A percentile compares a stretch with the other conserved stretches of the same genome.
phyloP scores from a whole-genome alignment of 2,329 filamentous ascomycete species.

The Samsoniella hepiali region DNA sequence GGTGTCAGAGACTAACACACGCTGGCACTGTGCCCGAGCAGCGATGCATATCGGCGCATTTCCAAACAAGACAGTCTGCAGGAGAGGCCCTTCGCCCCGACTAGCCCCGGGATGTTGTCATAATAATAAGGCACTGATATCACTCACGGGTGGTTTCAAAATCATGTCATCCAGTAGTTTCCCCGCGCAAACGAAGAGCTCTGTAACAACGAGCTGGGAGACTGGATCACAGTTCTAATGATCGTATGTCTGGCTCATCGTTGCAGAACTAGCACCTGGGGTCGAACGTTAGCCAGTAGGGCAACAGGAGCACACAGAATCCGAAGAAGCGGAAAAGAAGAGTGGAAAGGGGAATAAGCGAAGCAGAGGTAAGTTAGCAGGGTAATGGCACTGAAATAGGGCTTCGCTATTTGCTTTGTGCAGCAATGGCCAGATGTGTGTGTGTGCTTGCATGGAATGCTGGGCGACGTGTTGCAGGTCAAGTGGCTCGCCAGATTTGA shows the following conservation, averaged over 20 bases:
- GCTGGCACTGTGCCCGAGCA: not conserved
- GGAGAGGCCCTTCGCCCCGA: not conserved
- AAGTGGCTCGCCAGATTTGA: conserved; percentile 7
- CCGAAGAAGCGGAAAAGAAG: conserved; percentile 2
- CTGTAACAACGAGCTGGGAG: not conserved
- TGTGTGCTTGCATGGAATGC: not conserved
- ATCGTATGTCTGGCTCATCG: not conserved
- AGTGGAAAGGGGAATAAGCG: not conserved
- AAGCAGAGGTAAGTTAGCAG: not conserved
- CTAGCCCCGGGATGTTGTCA: not conserved
- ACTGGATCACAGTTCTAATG: not conserved
- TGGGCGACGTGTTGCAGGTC: not conserved
- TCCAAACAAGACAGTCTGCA: not conserved
- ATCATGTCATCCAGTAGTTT: not conserved
- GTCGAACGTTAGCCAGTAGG: not conserved
- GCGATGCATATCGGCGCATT: not conserved
- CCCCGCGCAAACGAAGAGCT: not conserved
- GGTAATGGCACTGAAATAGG: not conserved
- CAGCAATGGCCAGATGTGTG: not conserved
- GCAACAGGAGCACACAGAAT: not conserved
- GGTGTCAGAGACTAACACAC: not conserved
- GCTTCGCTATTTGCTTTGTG: not conserved
- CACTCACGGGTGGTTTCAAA: not conserved
- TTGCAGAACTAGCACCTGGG: not conserved
- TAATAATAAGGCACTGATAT: not conserved